Percentiles rank a stretch among this genome's conserved stretches.
phyloP scores from a whole-genome alignment of 306 rosid species.

The Prunus salicina region DNA sequence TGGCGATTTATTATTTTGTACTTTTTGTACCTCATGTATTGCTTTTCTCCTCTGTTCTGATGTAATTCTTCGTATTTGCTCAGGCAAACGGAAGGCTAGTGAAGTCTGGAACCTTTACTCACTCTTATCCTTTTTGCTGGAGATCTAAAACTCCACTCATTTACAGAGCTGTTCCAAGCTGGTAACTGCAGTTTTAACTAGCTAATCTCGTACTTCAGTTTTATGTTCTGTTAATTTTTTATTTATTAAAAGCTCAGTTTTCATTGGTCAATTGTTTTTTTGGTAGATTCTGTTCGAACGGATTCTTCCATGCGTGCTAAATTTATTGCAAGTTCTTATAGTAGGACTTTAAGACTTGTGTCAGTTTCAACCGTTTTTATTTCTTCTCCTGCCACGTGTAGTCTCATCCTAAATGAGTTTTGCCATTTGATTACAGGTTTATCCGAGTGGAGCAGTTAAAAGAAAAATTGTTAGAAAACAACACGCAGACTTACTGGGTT shows the following conservation, averaged over 20 bases:
- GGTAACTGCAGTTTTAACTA: constrained; percentile 47
- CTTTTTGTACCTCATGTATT: background rate
- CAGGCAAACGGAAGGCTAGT: constrained; percentile 88
- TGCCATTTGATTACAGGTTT: constrained; percentile 57
- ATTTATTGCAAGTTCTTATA: background rate
- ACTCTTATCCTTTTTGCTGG: constrained; percentile 90
- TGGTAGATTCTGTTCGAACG: background rate
- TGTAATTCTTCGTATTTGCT: constrained; percentile 30
- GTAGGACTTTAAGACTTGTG: background rate
- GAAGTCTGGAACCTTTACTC: constrained; percentile 68
- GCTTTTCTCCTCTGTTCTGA: constrained; percentile 4
- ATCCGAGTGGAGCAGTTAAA: constrained; percentile 79
- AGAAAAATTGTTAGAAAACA: constrained; percentile 82
- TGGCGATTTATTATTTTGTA: background rate
- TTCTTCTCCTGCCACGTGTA: background rate
- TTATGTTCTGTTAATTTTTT: background rate
- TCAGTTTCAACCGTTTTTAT: background rate
- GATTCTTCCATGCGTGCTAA: background rate
- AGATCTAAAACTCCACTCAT: constrained; percentile 95
- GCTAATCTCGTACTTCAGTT: background rate
- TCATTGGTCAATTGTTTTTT: background rate
- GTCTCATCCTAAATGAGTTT: constrained; percentile 9
- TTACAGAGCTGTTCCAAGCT: constrained; percentile 96
- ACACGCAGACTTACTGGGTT: constrained; percentile 88
- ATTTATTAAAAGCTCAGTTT: background rate